These are phyloP conservation scores for Cladosporium colombiae DNA, from an alignment of 2,329 filamentous ascomycete species.

Conservation along the genomic window DNA sequence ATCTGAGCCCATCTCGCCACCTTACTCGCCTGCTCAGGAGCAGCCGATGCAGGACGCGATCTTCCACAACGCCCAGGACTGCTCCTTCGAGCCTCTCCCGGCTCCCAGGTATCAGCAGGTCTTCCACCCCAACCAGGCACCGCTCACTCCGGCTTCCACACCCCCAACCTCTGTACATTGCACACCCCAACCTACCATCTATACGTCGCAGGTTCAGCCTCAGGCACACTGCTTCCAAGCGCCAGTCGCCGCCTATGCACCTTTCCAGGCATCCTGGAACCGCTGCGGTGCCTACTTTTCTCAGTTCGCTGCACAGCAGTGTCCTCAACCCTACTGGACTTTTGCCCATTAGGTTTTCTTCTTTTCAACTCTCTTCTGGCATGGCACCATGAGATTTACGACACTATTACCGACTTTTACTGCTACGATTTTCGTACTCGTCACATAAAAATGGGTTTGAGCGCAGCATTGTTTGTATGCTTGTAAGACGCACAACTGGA, in stretches of 20 bases:
- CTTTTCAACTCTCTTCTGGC: constrained; percentile 6
- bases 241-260: constrained; percentile 16
- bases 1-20: constrained; percentile 46
- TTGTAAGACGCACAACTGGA: not conserved
- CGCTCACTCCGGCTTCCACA: constrained; percentile 22
- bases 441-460: constrained; percentile 11
- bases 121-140: constrained; percentile 11
- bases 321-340: constrained; percentile 20
- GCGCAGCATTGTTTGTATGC: constrained; percentile 14
- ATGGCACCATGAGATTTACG: constrained; percentile 19
- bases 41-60: constrained; percentile 14
- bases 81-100: constrained; percentile 32
- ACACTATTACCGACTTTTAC: constrained; percentile 18
- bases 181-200: constrained; percentile 32
- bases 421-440: constrained; percentile 14
- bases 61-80: constrained; percentile 17
- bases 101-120: constrained; percentile 29
- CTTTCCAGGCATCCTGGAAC: constrained; percentile 18
- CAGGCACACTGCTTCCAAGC: constrained; percentile 17
- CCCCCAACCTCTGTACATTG: constrained; percentile 31
- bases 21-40: constrained; percentile 45
- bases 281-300: constrained; percentile 20
- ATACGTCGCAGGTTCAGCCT: constrained; percentile 28
- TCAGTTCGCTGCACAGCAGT: constrained; percentile 19
- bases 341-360: constrained; percentile 13